Conservation (phyloP, 2,329 filamentous ascomycete genomes). For the Hirsutella minnesotensis region DNA sequence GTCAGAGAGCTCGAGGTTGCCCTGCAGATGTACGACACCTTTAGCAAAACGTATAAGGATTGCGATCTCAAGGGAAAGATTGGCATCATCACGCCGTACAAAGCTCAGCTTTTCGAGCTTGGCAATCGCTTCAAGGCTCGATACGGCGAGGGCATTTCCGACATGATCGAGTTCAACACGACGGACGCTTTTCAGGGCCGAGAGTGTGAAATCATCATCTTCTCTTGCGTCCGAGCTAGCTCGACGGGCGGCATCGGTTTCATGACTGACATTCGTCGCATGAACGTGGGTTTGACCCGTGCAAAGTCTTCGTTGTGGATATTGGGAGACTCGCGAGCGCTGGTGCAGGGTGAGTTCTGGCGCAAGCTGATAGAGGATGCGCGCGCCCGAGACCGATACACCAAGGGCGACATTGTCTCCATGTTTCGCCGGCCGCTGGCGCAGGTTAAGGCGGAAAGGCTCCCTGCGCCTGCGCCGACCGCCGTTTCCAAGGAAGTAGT, state of each 20-base stretch:
- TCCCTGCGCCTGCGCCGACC: not conserved
- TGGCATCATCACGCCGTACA: constrained; percentile 96
- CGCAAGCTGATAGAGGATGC: constrained; percentile 75
- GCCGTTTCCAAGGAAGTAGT: constrained; percentile 4
- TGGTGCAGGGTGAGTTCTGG: constrained; percentile 87
- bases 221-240: constrained; percentile 91
- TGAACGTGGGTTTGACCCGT: constrained; percentile 97
- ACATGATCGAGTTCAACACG: constrained; percentile 91
- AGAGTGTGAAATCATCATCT: constrained; percentile 96
- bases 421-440: constrained; percentile 34
- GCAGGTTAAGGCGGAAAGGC: constrained; percentile 16
- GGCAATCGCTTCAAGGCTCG: constrained; percentile 59
- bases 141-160: constrained; percentile 65
- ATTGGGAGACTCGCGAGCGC: constrained; percentile 77
- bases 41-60: constrained; percentile 58
- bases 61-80: constrained; percentile 72
- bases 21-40: constrained; percentile 69
- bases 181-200: constrained; percentile 96
- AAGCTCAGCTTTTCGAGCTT: constrained; percentile 76
- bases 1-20: constrained; percentile 77
- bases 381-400: constrained; percentile 62
- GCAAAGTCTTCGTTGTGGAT: constrained; percentile 97
- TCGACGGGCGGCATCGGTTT: constrained; percentile 95
- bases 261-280: constrained; percentile 93
- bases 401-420: constrained; percentile 46